A percentile compares a stretch with the other conserved stretches of the same genome.
Evolutionary conservation across 208 protist genomes (phyloP).

Genomic region (Tetramitus jugosus): DNA sequence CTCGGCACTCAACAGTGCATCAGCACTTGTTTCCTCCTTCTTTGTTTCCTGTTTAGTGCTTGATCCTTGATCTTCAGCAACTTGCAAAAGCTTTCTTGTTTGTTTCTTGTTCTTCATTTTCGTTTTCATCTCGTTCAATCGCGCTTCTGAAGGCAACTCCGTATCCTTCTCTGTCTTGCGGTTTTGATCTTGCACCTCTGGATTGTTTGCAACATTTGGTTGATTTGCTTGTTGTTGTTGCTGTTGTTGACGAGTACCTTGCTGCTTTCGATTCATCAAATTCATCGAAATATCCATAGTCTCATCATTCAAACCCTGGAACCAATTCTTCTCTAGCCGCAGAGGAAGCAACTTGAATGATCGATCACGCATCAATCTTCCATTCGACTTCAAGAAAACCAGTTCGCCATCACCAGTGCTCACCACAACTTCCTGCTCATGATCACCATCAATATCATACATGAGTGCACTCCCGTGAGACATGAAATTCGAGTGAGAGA

Average conservation of each 20-base stretch:
- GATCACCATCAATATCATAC: slow-evolving; percentile 11
- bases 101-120: neutral
- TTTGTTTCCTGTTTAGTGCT: too few relatives aligned
- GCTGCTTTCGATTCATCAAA: too few relatives aligned
- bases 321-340: slow-evolving; percentile 1
- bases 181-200: too few relatives aligned
- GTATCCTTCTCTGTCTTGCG: too few relatives aligned
- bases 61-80: too few relatives aligned
- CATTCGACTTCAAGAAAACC: neutral
- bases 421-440: neutral
- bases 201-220: too few relatives aligned
- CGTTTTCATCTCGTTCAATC: too few relatives aligned
- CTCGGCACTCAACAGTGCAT: neutral
- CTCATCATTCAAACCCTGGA: neutral
- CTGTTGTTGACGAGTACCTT: too few relatives aligned
- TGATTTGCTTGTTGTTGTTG: too few relatives aligned
- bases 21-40: neutral
- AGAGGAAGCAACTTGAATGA: neutral
- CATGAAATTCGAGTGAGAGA: neutral
- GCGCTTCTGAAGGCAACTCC: too few relatives aligned
- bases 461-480: neutral
- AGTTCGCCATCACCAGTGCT: neutral
- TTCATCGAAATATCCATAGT: neutral
- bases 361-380: neutral
- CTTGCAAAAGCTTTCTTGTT: slow-evolving; percentile 13